These are phyloP conservation scores for Sordariomycetes sp. DNA, from an alignment of 2,329 filamentous ascomycete genomes.

Conservation along the genomic window DNA sequence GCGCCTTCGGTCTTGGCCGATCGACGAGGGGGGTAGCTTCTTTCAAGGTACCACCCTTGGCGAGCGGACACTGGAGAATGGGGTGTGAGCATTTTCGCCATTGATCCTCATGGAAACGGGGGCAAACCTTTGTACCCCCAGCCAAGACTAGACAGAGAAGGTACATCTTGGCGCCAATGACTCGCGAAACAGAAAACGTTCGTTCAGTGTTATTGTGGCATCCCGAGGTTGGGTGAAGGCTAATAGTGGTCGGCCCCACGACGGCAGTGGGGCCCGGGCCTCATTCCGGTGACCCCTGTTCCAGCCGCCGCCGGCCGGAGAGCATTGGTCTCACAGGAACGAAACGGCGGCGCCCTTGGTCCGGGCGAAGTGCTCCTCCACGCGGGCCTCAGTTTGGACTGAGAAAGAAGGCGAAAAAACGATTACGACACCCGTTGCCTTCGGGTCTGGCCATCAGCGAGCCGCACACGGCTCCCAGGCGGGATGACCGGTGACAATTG, in stretches of 20 bases:
- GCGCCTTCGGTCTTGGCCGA: not conserved
- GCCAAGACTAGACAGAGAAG: not conserved
- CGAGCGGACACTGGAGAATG: not conserved
- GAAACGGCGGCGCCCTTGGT: not conserved
- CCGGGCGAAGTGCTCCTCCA: not conserved
- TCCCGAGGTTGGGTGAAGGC: not conserved
- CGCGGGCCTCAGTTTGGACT: not conserved
- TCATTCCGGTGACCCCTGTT: not conserved
- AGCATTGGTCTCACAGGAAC: not conserved
- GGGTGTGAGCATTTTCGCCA: not conserved
- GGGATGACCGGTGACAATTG: not conserved
- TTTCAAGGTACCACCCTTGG: not conserved
- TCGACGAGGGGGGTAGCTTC: not conserved
- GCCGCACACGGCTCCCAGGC: not conserved
- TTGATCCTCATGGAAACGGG: not conserved
- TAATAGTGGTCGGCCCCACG: not conserved
- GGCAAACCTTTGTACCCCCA: not conserved
- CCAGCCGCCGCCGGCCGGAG: not conserved
- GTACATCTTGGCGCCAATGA: not conserved
- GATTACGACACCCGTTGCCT: not conserved
- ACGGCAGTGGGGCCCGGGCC: not conserved
- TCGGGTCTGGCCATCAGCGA: not conserved
- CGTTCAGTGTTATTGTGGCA: not conserved
- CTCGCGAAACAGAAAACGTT: not conserved
- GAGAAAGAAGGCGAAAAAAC: not conserved